Percentiles rank a stretch among this genome's conserved stretches.
Conservation (phyloP, 2,329 filamentous ascomycete species). For the Fusarium haematococcum region DNA sequence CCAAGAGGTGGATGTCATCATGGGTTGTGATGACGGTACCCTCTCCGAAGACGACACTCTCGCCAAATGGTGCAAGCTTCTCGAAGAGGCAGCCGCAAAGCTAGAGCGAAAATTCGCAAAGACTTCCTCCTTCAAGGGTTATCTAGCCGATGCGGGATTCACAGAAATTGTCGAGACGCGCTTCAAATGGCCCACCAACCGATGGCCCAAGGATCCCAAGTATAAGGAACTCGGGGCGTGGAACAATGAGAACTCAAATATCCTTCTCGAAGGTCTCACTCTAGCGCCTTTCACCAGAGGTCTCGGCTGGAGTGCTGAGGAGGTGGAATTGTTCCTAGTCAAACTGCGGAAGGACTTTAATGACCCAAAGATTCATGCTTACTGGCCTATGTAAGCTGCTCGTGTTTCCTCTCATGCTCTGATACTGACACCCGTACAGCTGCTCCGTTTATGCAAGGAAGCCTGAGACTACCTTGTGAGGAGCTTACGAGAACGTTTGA, state of each 20-base stretch:
- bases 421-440: background rate
- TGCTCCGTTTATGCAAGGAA: background rate
- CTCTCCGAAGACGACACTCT: constrained; percentile 31
- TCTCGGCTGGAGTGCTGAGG: constrained; percentile 39
- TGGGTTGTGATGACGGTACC: constrained; percentile 13
- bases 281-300: constrained; percentile 43
- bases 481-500: too few species aligned
- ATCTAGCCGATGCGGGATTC: constrained; percentile 62
- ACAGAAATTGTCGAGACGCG: constrained; percentile 57
- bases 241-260: constrained; percentile 34
- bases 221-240: constrained; percentile 57
- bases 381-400: constrained; percentile 40
- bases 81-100: constrained; percentile 41
- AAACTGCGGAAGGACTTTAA: constrained; percentile 42
- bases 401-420: background rate
- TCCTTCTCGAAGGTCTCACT: constrained; percentile 41
- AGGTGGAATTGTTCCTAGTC: constrained; percentile 41
- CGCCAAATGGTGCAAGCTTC: constrained; percentile 35
- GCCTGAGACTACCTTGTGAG: background rate
- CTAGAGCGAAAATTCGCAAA: constrained; percentile 44
- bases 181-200: constrained; percentile 60
- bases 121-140: constrained; percentile 33
- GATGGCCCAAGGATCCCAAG: constrained; percentile 61
- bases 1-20: constrained; percentile 24
- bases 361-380: constrained; percentile 43